Conservation (phyloP, 1,284 basidiomycete genomes). For the Hymenochaete sp. region DNA sequence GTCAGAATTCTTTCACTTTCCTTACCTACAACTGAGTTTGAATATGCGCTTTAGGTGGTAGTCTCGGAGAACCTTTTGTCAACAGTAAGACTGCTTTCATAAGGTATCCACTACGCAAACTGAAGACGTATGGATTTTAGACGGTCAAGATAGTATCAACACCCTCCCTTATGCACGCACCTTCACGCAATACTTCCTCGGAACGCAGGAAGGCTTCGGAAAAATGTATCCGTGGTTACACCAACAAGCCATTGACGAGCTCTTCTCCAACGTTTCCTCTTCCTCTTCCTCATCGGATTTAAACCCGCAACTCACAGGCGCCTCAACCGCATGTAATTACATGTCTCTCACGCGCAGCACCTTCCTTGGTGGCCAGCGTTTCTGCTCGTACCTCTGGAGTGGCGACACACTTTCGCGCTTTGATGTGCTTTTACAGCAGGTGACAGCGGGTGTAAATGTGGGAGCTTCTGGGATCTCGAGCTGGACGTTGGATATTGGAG, state of each 20-base stretch:
- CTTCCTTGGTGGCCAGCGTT: slow-evolving; percentile 33
- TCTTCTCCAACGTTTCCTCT: slow-evolving; percentile 27
- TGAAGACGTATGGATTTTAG: slow-evolving; percentile 19
- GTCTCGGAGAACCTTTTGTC: slow-evolving; percentile 32
- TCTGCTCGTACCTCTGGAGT: slow-evolving; percentile 36
- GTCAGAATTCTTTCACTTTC: slow-evolving; percentile 17
- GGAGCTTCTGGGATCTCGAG: slow-evolving; percentile 33
- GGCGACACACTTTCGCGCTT: slow-evolving; percentile 32
- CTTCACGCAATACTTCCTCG: slow-evolving; percentile 33
- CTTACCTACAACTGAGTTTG: neutral
- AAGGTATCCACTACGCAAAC: neutral
- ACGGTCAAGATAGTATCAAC: slow-evolving; percentile 29
- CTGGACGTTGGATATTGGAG: slow-evolving; percentile 36
- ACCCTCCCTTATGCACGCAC: slow-evolving; percentile 30
- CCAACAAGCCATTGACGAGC: slow-evolving; percentile 27
- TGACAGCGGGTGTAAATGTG: slow-evolving; percentile 32
- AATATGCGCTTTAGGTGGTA: slow-evolving; percentile 25
- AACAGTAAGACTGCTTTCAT: slow-evolving; percentile 26
- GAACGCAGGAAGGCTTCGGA: slow-evolving; percentile 31
- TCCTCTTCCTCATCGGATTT: too few relatives aligned
- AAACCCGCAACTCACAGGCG: slow-evolving; percentile 27
- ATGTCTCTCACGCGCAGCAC: slow-evolving; percentile 36
- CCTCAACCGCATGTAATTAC: slow-evolving; percentile 26
- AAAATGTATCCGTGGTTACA: slow-evolving; percentile 37
- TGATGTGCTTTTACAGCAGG: slow-evolving; percentile 32